A percentile compares a stretch with the other conserved stretches of the same genome.
Conservation (phyloP, 1,284 basidiomycete genomes). For the Inonotus obliquus region DNA sequence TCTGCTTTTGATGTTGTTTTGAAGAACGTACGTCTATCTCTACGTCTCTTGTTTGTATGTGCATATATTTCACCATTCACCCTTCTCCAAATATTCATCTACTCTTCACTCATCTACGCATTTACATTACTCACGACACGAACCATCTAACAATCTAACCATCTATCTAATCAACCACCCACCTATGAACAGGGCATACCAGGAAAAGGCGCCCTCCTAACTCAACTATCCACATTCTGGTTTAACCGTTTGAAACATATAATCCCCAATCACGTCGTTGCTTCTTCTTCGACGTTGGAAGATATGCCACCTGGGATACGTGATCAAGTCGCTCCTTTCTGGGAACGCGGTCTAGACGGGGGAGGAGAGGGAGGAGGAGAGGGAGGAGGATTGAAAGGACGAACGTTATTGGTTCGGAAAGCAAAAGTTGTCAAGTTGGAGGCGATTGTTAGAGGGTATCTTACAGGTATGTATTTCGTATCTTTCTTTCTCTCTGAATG, state of each 20-base stretch:
- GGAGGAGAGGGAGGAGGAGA: neutral
- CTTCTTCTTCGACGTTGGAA: slow-evolving; percentile 62
- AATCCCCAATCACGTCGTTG: slow-evolving; percentile 87
- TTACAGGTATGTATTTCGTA: slow-evolving; percentile 65
- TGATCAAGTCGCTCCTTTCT: slow-evolving; percentile 54
- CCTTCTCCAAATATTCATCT: neutral
- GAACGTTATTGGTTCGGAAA: slow-evolving; percentile 89
- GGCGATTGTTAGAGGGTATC: slow-evolving; percentile 94
- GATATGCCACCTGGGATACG: slow-evolving; percentile 73
- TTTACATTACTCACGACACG: no score
- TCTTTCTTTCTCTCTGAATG: no score
- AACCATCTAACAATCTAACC: no score
- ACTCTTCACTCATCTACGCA: neutral
- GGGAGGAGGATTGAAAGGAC: slow-evolving; percentile 36
- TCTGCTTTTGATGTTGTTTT: slow-evolving; percentile 97
- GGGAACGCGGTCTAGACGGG: slow-evolving; percentile 51
- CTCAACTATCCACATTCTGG: slow-evolving; percentile 92
- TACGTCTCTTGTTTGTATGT: neutral
- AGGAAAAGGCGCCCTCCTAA: slow-evolving; percentile 88
- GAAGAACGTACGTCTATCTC: slow-evolving; percentile 64
- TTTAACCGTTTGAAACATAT: slow-evolving; percentile 77
- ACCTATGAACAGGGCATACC: slow-evolving; percentile 95
- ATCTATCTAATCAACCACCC: neutral
- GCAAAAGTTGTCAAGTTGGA: slow-evolving; percentile 93
- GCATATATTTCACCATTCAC: neutral